Conservation (phyloP, 2,329 filamentous ascomycete genomes). For the Penicillium sp. region DNA sequence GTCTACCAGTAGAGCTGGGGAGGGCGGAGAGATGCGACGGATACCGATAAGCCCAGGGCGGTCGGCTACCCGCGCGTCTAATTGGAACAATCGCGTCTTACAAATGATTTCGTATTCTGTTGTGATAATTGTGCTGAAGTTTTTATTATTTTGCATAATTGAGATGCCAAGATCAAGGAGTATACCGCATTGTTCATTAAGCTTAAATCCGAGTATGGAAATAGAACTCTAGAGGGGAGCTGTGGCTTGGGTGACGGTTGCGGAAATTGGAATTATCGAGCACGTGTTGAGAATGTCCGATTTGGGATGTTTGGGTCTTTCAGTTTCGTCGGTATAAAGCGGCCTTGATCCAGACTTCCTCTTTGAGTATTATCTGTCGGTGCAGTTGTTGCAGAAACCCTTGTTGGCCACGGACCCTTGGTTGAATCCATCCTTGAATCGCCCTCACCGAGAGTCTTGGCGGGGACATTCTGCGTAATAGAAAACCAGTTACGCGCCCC, state of each 20-base stretch:
- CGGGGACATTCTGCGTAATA: constrained; percentile 32
- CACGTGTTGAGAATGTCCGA: not conserved
- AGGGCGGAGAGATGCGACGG: constrained; percentile 12
- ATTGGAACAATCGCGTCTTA: not conserved
- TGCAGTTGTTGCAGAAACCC: not conserved
- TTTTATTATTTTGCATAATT: not conserved
- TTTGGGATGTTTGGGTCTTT: not conserved
- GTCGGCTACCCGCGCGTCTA: constrained; percentile 25
- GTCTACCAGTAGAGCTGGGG: constrained; percentile 8
- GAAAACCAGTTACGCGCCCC: constrained; percentile 25
- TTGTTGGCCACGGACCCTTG: constrained; percentile 12
- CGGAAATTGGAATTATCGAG: constrained; percentile 1
- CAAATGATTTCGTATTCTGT: not conserved
- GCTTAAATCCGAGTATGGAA: not conserved
- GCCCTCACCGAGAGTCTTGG: constrained; percentile 34
- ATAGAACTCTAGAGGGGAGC: not conserved
- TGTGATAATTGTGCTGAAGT: not conserved
- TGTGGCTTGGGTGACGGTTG: constrained; percentile 1
- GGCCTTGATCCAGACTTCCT: not conserved
- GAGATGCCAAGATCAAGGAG: not conserved
- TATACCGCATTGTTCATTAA: not conserved
- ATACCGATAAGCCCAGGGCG: constrained; percentile 23
- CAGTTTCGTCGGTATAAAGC: constrained; percentile 1
- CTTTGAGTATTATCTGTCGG: not conserved
- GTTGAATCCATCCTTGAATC: constrained; percentile 1